phyloP scores from a whole-genome alignment of 345 rosid species.

The Kernera saxatilis region DNA sequence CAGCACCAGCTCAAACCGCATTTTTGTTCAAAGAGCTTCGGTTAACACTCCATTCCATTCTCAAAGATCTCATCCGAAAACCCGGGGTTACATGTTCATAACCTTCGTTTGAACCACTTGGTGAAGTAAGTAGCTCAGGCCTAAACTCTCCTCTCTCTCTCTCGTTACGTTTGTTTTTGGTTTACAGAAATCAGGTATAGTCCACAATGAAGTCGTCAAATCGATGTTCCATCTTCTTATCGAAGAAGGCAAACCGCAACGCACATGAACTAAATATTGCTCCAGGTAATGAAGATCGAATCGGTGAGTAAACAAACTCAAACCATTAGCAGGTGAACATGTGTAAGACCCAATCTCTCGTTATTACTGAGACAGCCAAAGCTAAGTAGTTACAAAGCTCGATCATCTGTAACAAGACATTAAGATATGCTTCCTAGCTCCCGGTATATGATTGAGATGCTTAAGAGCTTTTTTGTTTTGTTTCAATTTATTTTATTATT shows the following conservation, averaged over 20 bases:
- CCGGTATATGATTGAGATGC: no score
- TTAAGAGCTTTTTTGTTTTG: no score
- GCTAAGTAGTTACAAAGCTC: no score
- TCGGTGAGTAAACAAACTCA: no score
- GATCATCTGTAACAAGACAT: no score
- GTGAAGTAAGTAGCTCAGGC: neutral
- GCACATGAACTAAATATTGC: neutral
- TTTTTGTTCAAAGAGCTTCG: conserved; percentile 85
- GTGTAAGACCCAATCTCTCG: neutral
- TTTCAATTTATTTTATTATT: no score
- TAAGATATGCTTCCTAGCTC: no score
- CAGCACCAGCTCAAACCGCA: conserved; percentile 92
- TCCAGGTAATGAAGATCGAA: neutral
- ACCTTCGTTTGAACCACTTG: neutral
- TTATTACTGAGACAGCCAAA: no score
- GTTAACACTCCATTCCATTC: conserved; percentile 57
- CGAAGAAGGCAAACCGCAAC: conserved; percentile 58
- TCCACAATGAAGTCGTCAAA: conserved; percentile 65
- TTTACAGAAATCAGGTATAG: conserved; percentile 49
- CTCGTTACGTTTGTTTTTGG: neutral
- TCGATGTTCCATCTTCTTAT: conserved; percentile 66
- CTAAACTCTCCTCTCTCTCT: neutral
- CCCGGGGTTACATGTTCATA: conserved; percentile 49
- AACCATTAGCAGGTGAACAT: neutral
- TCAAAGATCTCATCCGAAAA: conserved; percentile 63